Conservation (phyloP, 495 filamentous ascomycete species). For the Apiosordaria backusii region DNA sequence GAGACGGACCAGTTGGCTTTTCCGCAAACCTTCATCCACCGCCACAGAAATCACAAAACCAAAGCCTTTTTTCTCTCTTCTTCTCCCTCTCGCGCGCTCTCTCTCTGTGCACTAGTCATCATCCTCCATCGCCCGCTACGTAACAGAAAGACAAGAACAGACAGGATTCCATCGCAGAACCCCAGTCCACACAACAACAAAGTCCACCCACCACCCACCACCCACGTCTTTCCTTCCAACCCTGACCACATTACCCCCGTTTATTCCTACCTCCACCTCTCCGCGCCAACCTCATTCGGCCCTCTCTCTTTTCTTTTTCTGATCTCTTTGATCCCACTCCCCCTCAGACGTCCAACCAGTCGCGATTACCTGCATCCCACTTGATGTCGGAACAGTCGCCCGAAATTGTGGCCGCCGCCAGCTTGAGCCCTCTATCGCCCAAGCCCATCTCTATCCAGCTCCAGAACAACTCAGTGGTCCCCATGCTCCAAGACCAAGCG, state of each 20-base stretch:
- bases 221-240: not conserved
- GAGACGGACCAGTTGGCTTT: not conserved
- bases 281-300: not conserved
- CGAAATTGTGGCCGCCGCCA: constrained; percentile 37
- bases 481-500: constrained; percentile 38
- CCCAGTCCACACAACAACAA: not conserved
- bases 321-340: not conserved
- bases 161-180: not conserved
- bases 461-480: constrained; percentile 26
- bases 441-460: constrained; percentile 28
- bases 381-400: constrained; percentile 28
- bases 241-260: not conserved
- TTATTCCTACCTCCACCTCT: not conserved
- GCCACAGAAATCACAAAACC: not conserved
- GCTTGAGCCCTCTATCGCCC: constrained; percentile 35
- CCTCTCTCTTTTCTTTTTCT: not conserved
- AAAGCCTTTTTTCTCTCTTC: not conserved
- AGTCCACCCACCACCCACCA: not conserved
- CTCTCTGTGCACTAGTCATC: not conserved
- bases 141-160: not conserved
- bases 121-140: not conserved
- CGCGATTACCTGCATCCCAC: not conserved
- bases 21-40: not conserved
- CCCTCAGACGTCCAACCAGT: no score
- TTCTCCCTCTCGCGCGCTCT: not conserved